Conservation (phyloP, 192 early-diverging fungal species). For the Geranomyces michiganensis region DNA sequence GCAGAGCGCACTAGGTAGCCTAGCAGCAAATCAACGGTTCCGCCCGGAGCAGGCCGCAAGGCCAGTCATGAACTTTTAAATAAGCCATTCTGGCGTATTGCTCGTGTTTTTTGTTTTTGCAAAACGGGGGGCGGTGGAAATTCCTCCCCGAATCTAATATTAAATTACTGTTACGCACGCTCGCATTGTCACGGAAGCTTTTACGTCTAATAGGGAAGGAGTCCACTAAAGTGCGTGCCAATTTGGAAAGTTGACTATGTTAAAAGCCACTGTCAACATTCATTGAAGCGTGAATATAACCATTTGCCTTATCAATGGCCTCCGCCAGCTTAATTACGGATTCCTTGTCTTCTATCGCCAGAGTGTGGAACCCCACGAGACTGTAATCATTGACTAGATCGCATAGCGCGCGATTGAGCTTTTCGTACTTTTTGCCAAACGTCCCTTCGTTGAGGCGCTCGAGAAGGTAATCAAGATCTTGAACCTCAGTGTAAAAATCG, state of each 20-base stretch:
- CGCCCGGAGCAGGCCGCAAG: slow-evolving; percentile 7
- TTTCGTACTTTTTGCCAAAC: slow-evolving; percentile 65
- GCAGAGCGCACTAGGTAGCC: slow-evolving; percentile 6
- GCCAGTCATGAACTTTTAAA: slow-evolving; percentile 21
- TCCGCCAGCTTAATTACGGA: slow-evolving; percentile 76
- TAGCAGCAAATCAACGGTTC: slow-evolving; percentile 11
- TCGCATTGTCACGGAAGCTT: no score
- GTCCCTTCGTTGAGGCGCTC: slow-evolving; percentile 68
- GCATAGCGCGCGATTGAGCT: slow-evolving; percentile 82
- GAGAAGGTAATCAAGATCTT: slow-evolving; percentile 83
- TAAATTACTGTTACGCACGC: no score
- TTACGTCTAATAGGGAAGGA: no score
- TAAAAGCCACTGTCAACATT: not conserved
- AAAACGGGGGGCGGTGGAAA: no score
- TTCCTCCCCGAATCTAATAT: no score
- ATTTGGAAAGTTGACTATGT: no score
- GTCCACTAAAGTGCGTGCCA: no score
- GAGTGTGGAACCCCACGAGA: slow-evolving; percentile 88
- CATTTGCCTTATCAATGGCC: slow-evolving; percentile 89
- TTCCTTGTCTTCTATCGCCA: slow-evolving; percentile 83
- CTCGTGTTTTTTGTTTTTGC: no score
- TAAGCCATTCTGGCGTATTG: not conserved
- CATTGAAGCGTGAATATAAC: slow-evolving; percentile 53
- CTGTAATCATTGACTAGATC: slow-evolving; percentile 90
- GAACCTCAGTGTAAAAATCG: slow-evolving; percentile 95